These are phyloP conservation scores for Leishmania amazonensis DNA, from an alignment of 208 protist species.

Conservation along the genomic window DNA sequence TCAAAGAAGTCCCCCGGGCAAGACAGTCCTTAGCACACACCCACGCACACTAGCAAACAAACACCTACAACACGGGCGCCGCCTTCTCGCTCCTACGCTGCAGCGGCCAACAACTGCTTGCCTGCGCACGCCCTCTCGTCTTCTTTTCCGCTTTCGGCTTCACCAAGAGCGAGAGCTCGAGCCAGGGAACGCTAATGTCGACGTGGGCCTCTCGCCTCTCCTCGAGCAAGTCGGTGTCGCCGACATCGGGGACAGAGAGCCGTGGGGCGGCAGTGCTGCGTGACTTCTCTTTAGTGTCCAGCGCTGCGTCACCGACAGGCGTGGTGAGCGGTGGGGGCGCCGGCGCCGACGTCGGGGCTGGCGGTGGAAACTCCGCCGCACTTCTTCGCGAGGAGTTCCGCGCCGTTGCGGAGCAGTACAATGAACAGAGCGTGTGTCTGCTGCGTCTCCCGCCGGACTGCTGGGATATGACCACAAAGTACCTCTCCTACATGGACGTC, in stretches of 20 bases:
- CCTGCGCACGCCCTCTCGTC: background rate
- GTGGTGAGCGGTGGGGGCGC: background rate
- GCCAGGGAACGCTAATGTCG: constrained; percentile 16
- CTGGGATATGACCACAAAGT: constrained; percentile 49
- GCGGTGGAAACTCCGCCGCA: background rate
- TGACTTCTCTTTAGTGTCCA: background rate
- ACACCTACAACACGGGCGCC: background rate
- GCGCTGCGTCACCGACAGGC: background rate
- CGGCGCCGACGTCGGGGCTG: background rate
- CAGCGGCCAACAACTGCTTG: background rate
- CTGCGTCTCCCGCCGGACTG: constrained; percentile 45
- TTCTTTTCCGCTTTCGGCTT: background rate
- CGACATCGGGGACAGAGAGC: background rate
- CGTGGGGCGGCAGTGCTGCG: background rate
- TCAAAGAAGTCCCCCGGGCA: background rate
- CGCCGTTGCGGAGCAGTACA: constrained; percentile 29
- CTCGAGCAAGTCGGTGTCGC: constrained; percentile 12
- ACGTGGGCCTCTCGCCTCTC: constrained; percentile 44
- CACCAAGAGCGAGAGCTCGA: background rate
- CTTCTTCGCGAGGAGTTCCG: constrained; percentile 34
- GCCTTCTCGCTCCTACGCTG: background rate
- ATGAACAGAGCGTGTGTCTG: constrained; percentile 24
- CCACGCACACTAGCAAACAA: background rate
- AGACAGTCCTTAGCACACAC: background rate
- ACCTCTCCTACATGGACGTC: constrained; percentile 48